Conservation (phyloP, 345 rosid species). For the Eucalyptus caleyi region DNA sequence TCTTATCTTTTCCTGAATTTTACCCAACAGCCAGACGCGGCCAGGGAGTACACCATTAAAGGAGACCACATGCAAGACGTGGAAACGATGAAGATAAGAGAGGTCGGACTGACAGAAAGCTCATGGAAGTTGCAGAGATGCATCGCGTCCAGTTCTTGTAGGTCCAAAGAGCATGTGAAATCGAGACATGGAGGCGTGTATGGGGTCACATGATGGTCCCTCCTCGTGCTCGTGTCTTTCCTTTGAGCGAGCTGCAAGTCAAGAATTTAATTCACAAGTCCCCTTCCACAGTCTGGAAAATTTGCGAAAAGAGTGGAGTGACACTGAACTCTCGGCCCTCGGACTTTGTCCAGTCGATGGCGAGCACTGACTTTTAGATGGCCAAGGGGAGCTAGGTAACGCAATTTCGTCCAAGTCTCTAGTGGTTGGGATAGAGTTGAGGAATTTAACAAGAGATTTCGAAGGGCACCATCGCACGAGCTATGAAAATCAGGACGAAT, state of each 20-base stretch:
- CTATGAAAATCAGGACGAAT: neutral
- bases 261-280: neutral
- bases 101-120: neutral
- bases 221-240: neutral
- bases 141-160: neutral
- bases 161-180: neutral
- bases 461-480: neutral
- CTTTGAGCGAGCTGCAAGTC: neutral
- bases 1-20: no score
- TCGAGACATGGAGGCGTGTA: accelerated
- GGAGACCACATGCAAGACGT: neutral
- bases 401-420: neutral
- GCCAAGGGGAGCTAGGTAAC: neutral
- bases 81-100: neutral
- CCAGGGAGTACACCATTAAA: neutral
- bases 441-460: neutral
- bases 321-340: neutral
- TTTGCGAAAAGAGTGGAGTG: neutral
- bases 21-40: no score
- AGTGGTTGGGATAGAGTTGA: neutral
- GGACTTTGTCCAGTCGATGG: neutral
- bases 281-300: neutral
- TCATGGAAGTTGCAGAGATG: neutral
- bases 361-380: neutral
- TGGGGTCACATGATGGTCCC: neutral